Percentiles rank a stretch among this genome's conserved stretches.
Conservation (phyloP, 768 basidiomycete genomes). For the Psilocybe subaeruginosa region DNA sequence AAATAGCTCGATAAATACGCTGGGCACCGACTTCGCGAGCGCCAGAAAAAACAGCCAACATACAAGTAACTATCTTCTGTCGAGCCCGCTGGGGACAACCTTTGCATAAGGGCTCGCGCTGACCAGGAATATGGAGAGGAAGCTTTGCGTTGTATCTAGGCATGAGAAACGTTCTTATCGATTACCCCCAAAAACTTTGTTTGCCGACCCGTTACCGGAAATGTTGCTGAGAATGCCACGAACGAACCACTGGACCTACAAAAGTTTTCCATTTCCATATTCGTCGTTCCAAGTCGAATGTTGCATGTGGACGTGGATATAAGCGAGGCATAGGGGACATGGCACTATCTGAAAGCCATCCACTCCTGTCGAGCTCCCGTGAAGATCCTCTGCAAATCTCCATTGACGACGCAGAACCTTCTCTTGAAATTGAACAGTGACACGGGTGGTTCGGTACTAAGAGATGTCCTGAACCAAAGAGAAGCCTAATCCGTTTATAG, state of each 20-base stretch:
- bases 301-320: not conserved
- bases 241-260: constrained; percentile 1
- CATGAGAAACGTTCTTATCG: not conserved
- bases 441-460: not conserved
- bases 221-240: not conserved
- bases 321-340: not conserved
- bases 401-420: not conserved
- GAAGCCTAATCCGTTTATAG: not conserved
- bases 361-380: not conserved
- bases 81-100: too few relatives aligned
- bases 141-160: too few relatives aligned
- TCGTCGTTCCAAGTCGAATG: not conserved
- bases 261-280: not conserved
- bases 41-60: not conserved
- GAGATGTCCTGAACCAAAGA: not conserved
- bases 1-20: not conserved
- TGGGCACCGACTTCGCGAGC: not conserved
- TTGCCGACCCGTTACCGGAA: not conserved
- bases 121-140: too few relatives aligned
- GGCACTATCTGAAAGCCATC: not conserved
- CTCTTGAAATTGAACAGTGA: not conserved
- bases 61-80: not conserved
- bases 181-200: not conserved
- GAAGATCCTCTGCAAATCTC: not conserved
- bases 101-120: too few relatives aligned